These are phyloP conservation scores for Sporothrix humicola DNA, from an alignment of 2,329 filamentous ascomycete species.

Conservation along the genomic window DNA sequence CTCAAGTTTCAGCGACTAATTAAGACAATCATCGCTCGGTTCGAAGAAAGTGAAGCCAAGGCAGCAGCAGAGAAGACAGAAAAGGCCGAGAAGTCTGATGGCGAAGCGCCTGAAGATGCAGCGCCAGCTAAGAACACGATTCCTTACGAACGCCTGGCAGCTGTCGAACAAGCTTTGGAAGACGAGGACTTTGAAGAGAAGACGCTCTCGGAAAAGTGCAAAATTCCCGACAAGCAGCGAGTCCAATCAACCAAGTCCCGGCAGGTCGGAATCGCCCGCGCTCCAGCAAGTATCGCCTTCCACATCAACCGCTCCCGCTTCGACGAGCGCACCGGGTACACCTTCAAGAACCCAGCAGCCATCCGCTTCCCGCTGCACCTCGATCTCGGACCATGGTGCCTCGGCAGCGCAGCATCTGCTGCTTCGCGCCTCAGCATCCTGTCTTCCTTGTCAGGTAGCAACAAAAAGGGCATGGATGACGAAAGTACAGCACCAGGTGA, in stretches of 20 bases:
- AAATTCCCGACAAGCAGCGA: conserved; percentile 65
- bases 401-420: conserved; percentile 62
- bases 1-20: conserved; percentile 60
- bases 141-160: conserved; percentile 62
- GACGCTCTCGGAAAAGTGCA: conserved; percentile 67
- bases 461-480: neutral
- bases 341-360: conserved; percentile 81
- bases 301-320: conserved; percentile 94
- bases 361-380: conserved; percentile 77
- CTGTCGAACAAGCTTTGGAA: conserved; percentile 73
- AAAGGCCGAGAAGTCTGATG: neutral
- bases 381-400: conserved; percentile 82
- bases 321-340: conserved; percentile 77
- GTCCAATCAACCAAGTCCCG: conserved; percentile 84
- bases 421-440: neutral
- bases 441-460: neutral
- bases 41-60: conserved; percentile 47
- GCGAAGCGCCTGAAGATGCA: neutral
- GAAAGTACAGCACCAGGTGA: neutral
- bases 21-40: conserved; percentile 52
- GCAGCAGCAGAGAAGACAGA: conserved; percentile 12
- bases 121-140: conserved; percentile 44
- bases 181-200: conserved; percentile 80
- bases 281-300: conserved; percentile 79
- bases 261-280: conserved; percentile 82